Base-by-base conservation (phyloP, 1,284 basidiomycete genomes). In the Pseudomicrostroma phylloplanum region DNA sequence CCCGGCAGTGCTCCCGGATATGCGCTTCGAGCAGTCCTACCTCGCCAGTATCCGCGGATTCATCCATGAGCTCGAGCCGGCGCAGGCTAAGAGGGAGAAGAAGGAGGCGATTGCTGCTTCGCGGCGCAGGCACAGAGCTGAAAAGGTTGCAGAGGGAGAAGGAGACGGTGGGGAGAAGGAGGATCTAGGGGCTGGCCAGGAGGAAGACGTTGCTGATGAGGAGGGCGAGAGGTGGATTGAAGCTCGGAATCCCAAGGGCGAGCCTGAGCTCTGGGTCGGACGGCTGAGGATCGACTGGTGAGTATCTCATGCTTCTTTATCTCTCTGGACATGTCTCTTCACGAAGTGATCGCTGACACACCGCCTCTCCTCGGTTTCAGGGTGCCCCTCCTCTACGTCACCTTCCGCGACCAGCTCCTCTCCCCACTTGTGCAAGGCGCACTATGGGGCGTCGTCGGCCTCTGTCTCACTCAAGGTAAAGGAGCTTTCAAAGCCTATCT, bases 21-120 rank as follows among this genome's bases (percentile, higher is more conserved):
- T 75, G 19, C 67, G 73, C 25, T 75, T 75, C 53, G 73, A 75
- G 60, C 70, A 73, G 54, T 70, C 66, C 15, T 75, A 74, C 55
- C 61, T 75, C 9, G 68, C 73, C 36, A 70, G 68, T 23, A 67
- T 75, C 17, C 61, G 72, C 3, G 58, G 56, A 2, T 71, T 72
- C 48, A 57, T 75, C 12, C 73, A 75, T 56, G 72, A 68, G 41
- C 64, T 58, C 61, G 61, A 1, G 36, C 43, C 59, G 7, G 48
- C 56, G 48, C 56, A 60, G 25, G 55, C 53, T 15, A 41, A 49
- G 46, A 13, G 39, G 48, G 58, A 30, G 58, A 66, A n/a, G 13
- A 55, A 6, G 8, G 48, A 46, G 39, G 60, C 46, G 12, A 23
- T 48, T 23, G 23, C n/a, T 36, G 30, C 30, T 48, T 48, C 43